phyloP scores from a whole-genome alignment of 2,329 filamentous ascomycete genomes.

The Talaromyces sp. region DNA sequence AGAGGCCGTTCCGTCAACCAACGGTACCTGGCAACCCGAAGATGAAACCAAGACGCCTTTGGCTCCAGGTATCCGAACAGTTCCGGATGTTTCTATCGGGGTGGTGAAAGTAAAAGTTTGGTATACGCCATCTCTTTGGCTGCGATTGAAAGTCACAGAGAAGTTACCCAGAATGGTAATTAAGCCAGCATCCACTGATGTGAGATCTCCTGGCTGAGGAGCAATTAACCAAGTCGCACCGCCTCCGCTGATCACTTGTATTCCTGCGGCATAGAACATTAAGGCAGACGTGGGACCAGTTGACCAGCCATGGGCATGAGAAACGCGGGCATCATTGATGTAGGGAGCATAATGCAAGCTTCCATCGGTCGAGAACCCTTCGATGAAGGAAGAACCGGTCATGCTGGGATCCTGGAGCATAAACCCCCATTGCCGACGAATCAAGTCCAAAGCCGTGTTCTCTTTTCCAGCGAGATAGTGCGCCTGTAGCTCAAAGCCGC shows the following conservation, averaged over 20 bases:
- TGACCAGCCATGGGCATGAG: constrained; percentile 52
- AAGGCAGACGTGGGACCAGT: constrained; percentile 48
- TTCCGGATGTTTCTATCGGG: not conserved
- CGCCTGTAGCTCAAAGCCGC: constrained; percentile 43
- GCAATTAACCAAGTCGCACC: not conserved
- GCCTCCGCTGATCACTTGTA: constrained; percentile 27
- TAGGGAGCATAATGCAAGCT: constrained; percentile 51
- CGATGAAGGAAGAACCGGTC: constrained; percentile 54
- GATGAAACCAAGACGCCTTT: not conserved
- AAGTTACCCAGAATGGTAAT: not conserved
- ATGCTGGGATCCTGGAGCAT: constrained; percentile 55
- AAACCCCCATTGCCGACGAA: constrained; percentile 46
- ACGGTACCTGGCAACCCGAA: not conserved
- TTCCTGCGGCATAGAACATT: constrained; percentile 42
- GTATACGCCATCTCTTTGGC: not conserved
- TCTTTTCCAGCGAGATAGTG: constrained; percentile 41
- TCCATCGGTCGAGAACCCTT: constrained; percentile 49
- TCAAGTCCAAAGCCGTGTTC: constrained; percentile 40
- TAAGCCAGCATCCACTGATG: not conserved
- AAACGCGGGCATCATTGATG: constrained; percentile 47
- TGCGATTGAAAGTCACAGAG: not conserved
- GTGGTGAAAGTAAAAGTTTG: not conserved
- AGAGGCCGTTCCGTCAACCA: too few relatives aligned
- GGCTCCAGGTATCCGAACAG: not conserved
- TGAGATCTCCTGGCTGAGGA: not conserved